phyloP scores from a whole-genome alignment of 495 filamentous ascomycete species.

The Cudoniella acicularis region DNA sequence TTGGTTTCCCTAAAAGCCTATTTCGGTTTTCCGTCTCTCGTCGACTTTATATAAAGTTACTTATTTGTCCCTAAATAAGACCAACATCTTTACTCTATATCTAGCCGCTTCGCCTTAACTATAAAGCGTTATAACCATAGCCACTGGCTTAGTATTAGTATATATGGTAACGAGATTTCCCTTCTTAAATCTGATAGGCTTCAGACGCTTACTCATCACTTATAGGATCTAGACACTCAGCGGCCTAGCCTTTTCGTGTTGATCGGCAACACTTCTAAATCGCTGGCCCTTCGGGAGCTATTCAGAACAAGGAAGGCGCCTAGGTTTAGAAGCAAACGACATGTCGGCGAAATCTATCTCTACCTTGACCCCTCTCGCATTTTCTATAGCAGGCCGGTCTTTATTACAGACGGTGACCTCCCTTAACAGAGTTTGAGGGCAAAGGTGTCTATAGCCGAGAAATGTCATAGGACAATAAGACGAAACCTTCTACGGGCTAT shows the following conservation, averaged over 20 bases:
- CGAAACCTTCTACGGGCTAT: background rate
- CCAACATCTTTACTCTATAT: too few species aligned
- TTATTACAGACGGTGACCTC: conserved; percentile 7
- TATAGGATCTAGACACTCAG: too few species aligned
- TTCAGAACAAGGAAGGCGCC: background rate
- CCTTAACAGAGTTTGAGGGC: background rate
- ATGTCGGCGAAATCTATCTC: conserved; percentile 10
- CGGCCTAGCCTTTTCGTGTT: conserved; percentile 13
- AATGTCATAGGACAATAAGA: background rate
- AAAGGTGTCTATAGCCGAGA: background rate
- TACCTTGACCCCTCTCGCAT: conserved; percentile 12
- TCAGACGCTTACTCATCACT: too few species aligned
- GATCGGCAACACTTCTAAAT: conserved; percentile 17
- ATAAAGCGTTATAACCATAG: too few species aligned
- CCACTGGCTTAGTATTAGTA: too few species aligned
- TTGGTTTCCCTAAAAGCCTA: too few species aligned
- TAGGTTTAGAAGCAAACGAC: background rate
- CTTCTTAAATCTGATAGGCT: too few species aligned
- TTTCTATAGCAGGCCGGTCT: conserved; percentile 11
- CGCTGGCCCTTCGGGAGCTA: conserved; percentile 15
- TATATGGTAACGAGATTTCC: too few species aligned
- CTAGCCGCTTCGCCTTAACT: too few species aligned
- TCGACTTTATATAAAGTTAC: too few species aligned
- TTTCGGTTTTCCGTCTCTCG: too few species aligned
- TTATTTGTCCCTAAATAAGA: too few species aligned